A percentile compares a stretch with the other conserved stretches of the same genome.
phyloP scores from a whole-genome alignment of 495 filamentous ascomycete genomes.

The Lepraria neglecta region DNA sequence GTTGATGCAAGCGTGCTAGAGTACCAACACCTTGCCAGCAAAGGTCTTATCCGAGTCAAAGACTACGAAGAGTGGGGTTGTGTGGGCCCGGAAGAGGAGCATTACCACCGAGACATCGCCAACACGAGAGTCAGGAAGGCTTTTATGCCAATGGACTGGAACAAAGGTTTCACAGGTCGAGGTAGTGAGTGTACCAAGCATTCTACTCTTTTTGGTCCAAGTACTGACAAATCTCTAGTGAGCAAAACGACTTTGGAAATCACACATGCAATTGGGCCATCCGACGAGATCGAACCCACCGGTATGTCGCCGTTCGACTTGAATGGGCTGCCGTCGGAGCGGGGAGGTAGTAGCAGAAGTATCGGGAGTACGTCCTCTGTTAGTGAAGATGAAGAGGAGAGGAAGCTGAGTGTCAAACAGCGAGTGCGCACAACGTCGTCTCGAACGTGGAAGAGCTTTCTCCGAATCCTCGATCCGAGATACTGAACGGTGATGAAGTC shows the following conservation, averaged over 20 bases:
- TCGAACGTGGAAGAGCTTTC: background rate
- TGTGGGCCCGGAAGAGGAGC: too few relatives aligned
- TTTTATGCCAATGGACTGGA: background rate
- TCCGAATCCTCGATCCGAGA: background rate
- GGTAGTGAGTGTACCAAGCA: background rate
- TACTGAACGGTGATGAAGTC: background rate
- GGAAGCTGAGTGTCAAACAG: background rate
- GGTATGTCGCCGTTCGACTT: conserved; percentile 2
- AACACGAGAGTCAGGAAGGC: background rate
- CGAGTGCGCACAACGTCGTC: background rate
- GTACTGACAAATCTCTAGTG: background rate
- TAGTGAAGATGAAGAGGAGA: background rate
- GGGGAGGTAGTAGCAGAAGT: background rate
- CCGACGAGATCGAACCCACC: background rate
- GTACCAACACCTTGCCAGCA: background rate
- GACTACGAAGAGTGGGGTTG: background rate
- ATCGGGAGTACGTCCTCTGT: background rate
- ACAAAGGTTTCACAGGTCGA: conserved; percentile 3
- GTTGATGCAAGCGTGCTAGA: background rate
- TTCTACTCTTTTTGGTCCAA: too few relatives aligned
- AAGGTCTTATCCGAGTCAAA: background rate
- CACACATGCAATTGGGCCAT: background rate
- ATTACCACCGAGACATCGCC: background rate
- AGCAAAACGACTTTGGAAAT: background rate
- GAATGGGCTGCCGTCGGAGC: background rate